A percentile compares a stretch with the other conserved stretches of the same genome.
Conservation (phyloP, 768 basidiomycete species). For the Macrolepiota albuminosa region DNA sequence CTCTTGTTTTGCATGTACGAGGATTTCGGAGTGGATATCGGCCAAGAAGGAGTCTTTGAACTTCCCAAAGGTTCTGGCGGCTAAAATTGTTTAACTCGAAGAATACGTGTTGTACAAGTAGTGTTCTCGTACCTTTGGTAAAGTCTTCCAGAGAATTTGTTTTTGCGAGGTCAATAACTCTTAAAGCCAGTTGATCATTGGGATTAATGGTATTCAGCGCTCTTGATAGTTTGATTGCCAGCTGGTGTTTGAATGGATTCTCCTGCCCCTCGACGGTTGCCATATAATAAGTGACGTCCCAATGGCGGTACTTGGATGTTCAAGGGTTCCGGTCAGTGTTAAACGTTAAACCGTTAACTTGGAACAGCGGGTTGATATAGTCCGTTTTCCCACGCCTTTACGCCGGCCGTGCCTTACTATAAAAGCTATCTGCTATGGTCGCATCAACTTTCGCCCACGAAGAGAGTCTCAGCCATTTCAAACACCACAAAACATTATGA, state of each 20-base stretch:
- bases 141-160: slow-evolving; percentile 61
- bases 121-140: slow-evolving; percentile 48
- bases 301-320: not conserved
- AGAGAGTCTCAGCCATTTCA: not conserved
- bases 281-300: not conserved
- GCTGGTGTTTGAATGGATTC: slow-evolving; percentile 56
- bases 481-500: not conserved
- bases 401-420: not conserved
- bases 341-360: not conserved
- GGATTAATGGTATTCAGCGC: slow-evolving; percentile 77
- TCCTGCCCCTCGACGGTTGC: slow-evolving; percentile 1
- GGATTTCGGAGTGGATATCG: slow-evolving; percentile 76
- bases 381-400: not conserved
- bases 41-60: slow-evolving; percentile 75
- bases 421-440: no score
- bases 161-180: slow-evolving; percentile 79
- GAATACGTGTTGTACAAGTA: slow-evolving; percentile 1
- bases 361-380: not conserved
- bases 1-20: slow-evolving; percentile 66
- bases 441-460: no score
- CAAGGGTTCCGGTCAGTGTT: not conserved
- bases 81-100: slow-evolving; percentile 27
- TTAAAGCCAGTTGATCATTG: slow-evolving; percentile 75
- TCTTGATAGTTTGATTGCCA: slow-evolving; percentile 78
- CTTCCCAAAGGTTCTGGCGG: slow-evolving; percentile 81